These are phyloP conservation scores for Eragrostis tef DNA, from an alignment of 202 grass and related monocot genomes.

Conservation along the genomic window DNA sequence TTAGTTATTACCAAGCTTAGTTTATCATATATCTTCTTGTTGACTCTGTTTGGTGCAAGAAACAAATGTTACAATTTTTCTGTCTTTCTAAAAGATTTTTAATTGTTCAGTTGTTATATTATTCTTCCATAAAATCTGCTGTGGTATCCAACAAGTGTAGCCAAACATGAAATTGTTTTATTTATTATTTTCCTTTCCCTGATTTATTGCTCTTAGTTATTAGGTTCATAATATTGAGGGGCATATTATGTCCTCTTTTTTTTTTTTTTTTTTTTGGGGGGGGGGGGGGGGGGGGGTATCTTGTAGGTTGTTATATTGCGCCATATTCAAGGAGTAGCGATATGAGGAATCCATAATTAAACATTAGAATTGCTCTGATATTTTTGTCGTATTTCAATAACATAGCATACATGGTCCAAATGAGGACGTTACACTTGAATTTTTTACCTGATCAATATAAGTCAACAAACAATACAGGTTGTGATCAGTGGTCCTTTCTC, in stretches of 20 bases:
- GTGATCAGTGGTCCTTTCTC: constrained; percentile 72
- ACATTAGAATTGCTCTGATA: background rate
- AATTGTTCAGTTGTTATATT: background rate
- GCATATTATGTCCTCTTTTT: background rate
- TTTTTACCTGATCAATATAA: constrained; percentile 3
- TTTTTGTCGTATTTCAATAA: background rate
- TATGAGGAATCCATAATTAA: background rate
- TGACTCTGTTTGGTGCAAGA: constrained; percentile 7
- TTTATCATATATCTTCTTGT: background rate
- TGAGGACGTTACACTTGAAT: background rate
- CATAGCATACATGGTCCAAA: background rate
- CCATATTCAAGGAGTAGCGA: background rate
- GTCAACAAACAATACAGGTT: constrained; percentile 60
- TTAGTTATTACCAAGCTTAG: constrained; percentile 1
- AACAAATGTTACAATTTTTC: background rate
- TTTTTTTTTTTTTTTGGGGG: too few relatives aligned
- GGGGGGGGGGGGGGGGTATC: background rate
- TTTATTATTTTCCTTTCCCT: background rate
- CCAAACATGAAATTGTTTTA: background rate
- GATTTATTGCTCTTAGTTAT: background rate
- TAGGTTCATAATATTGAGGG: background rate
- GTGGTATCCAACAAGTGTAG: background rate
- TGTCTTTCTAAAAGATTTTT: background rate
- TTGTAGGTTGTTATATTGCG: constrained; percentile 1
- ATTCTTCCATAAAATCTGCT: constrained; percentile 3